Base-by-base conservation (phyloP, 176 grass and related monocot species). In the Cocos nucifera region DNA sequence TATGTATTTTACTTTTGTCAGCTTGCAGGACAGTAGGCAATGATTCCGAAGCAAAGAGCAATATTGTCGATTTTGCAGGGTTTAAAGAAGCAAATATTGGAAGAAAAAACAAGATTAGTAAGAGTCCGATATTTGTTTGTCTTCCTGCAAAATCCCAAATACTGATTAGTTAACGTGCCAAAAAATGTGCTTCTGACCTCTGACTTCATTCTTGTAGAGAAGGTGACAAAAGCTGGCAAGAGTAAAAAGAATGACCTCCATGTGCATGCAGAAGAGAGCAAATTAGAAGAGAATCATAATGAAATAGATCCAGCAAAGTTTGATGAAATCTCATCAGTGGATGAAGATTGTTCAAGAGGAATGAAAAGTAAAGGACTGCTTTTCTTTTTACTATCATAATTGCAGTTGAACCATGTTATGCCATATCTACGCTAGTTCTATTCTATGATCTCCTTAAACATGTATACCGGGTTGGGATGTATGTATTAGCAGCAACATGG, bases 281-380 rank as follows among this genome's bases (percentile, higher is more conserved):
- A 72, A 69, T 51, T 77, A 49, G 71, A 73, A 63, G 35, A 44
- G 9, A 75, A 17, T 4, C 54, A 24, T 74, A 23, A 39, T 65
- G 72, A 85, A 58, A 28, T 73, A 62, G 61, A 72, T 74, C 28
- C 61, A 64, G 59, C 59, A 85, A 69, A 78, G 2, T 76, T 77
- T 15, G 73, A 79, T 55, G 80, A 88, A 63, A 88, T 91, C 61
- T 54, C 56, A 70, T 73, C 56, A 14, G 78, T 92, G 27, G 84
- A 98, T 39, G 87, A 86, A 73, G 93, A 92, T 74, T 80, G 52
- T 71, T 89, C 93, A 15, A 86, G 67, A 78, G 93, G 93, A 85
- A 88, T 97, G 78, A 85, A 85, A 88, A 98, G 93, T 98, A 91
- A 61, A 29, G 22, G 17, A 6, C 17, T 55, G 9, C 19, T 50